Base-by-base conservation (phyloP, 345 rosid species). In the Salix koriyanagi region DNA sequence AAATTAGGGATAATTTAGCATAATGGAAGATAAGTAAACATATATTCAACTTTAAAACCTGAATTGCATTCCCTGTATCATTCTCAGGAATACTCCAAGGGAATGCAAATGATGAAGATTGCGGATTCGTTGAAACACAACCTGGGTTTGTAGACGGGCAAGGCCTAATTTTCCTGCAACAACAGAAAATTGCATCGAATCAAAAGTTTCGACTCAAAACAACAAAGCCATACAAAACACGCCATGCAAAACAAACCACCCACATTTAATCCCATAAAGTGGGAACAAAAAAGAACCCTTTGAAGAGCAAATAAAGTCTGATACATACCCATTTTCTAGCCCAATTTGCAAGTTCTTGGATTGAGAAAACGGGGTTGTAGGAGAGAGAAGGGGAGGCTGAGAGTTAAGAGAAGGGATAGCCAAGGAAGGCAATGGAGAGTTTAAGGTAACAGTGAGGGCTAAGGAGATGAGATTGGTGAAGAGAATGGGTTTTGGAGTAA, bases 131-230 rank as follows among this genome's bases (percentile, higher is more conserved):
- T 0, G 99, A 91, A 7, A 95, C 78, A 85, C 97, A 93, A 6
- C 97, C 90, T 4, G 99, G 96, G 80, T 95, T 93, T 4, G 84
- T 85, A 5, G 99, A 93, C 34, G 99, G 99, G 72, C 97, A 95
- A 74, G 97, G 92, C 74, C 94, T 85, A 75, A 91, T 91, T 84
- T 91, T 95, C 83, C 99, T 90, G 80, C 79, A 81, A 70, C 16
- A 56, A 64, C 2, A 65, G n/a, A 34, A 44, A 2, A 84, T 4
- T 46, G 37, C 19, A 32, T 32, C 23, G 44, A 60, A 18, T 23
- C 37, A 44, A 10, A 10, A 41, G 44, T 41, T 41, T 41, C 44
- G 44, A 41, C 12, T 19, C 26, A 48, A 11, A 50, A 68, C 14
- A 50, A 18, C 61, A 61, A 34, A 34, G 2, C 4, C 66, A 13